Evolutionary conservation across 2,329 filamentous ascomycete genomes (phyloP), one percentile per base, ranked within the genome.

Genomic region (Monilinia aucupariae): DNA sequence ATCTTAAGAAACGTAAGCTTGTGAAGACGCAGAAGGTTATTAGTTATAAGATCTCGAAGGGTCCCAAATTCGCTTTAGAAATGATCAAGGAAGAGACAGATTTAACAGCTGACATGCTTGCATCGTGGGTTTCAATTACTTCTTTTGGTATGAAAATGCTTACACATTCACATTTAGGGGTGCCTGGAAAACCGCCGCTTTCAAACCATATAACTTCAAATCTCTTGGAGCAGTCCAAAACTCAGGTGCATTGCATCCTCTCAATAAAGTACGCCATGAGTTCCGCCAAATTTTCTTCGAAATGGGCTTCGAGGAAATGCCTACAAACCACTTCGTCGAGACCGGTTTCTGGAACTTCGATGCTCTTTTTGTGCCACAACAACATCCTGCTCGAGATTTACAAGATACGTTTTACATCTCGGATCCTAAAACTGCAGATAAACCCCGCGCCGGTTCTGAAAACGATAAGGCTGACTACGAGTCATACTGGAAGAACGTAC

Each of bases 271-370:
- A 71, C 89, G 94, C 70, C 85, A 91, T 71, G 94, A 97, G 78
- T 96, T 99, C 83, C 84, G 94, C 64, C 90, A 94, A 74, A 97
- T 99, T 75, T 99, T 99, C 86, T 97, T 99, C 78, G 92, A 96
- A 75, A 96, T 96, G 87, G 94, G 93, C 60, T 99, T 97, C 80
- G 88, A 93, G 73, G 94, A 99, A 81, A 97, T 99, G 94, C 90
- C 92, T 17, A 97, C 93, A 56, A 89, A 89, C 78, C 86, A 90
- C 75, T 97, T 88, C 75, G 92, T 97, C 67, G 94, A 99, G 79
- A 93, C 92, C 15, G 92, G 93, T 53, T 97, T 97, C 86, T 99
- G 94, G 92, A 97, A 97, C 78, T 97, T 97, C 76, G 93, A 97
- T 74, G 87, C 92, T 30, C 90, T 99, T 67, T 97, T 93, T 76